phyloP scores from a whole-genome alignment of 176 grass and related monocot species.

The Chloris gayana region DNA sequence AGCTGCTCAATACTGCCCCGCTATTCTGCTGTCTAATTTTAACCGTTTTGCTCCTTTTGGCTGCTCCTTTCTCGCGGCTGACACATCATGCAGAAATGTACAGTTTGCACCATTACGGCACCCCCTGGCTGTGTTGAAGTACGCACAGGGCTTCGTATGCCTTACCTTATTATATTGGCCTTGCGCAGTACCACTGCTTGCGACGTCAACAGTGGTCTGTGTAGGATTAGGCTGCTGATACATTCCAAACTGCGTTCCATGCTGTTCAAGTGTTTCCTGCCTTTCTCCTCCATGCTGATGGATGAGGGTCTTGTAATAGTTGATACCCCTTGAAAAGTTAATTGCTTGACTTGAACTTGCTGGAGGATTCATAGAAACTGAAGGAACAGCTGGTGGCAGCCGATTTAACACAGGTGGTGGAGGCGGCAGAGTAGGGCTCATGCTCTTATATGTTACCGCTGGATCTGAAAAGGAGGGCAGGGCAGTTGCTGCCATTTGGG shows the following conservation, averaged over 20 bases:
- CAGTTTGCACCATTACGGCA: slow-evolving; percentile 82
- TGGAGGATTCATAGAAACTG: slow-evolving; percentile 38
- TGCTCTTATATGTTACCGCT: slow-evolving; percentile 30
- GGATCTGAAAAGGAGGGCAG: slow-evolving; percentile 27
- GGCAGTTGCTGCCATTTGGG: slow-evolving; percentile 29
- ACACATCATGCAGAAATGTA: slow-evolving; percentile 75
- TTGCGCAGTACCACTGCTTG: slow-evolving; percentile 22
- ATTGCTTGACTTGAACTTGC: slow-evolving; percentile 35
- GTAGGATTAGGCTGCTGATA: slow-evolving; percentile 40
- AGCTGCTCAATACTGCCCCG: slow-evolving; percentile 52
- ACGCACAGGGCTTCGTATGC: slow-evolving; percentile 71
- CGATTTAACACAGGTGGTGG: slow-evolving; percentile 44
- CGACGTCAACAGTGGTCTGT: slow-evolving; percentile 39
- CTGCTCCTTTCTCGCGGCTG: slow-evolving; percentile 52
- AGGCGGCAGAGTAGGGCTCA: slow-evolving; percentile 32
- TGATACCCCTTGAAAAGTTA: slow-evolving; percentile 48
- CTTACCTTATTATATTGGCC: slow-evolving; percentile 56
- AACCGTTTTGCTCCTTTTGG: slow-evolving; percentile 72
- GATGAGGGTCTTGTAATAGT: slow-evolving; percentile 82
- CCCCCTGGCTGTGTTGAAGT: slow-evolving; percentile 78
- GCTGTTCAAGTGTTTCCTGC: slow-evolving; percentile 45
- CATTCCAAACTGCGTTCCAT: slow-evolving; percentile 45
- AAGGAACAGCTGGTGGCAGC: slow-evolving; percentile 39
- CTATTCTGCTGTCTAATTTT: slow-evolving; percentile 86
- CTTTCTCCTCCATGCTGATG: slow-evolving; percentile 89